Conservation (phyloP, 1,284 basidiomycete species). For the Ustilago nuda region DNA sequence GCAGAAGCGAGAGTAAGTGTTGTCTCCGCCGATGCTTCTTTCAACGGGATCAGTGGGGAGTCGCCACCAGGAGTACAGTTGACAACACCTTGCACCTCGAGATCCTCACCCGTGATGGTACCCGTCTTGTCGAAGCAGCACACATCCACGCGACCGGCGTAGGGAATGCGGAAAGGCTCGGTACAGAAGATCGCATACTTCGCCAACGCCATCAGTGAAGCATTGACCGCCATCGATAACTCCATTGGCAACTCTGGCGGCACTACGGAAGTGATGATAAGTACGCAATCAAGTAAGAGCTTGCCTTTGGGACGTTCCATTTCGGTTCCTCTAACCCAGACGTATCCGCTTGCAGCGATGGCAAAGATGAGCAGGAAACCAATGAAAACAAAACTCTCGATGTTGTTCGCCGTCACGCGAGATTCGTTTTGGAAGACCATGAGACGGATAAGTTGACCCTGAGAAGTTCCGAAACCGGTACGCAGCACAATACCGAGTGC, state of each 20-base stretch:
- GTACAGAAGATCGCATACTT: conserved; percentile 75
- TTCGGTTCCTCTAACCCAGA: conserved; percentile 64
- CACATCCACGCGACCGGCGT: conserved; percentile 67
- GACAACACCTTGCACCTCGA: conserved; percentile 67
- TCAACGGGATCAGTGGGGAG: conserved; percentile 78
- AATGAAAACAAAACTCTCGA: conserved; percentile 68
- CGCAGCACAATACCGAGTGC: conserved; percentile 64
- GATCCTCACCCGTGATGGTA: conserved; percentile 68
- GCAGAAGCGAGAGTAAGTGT: conserved; percentile 90
- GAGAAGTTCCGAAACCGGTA: conserved; percentile 68
- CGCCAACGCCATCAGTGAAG: conserved; percentile 80
- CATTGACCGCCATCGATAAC: conserved; percentile 69
- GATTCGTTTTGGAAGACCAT: conserved; percentile 69
- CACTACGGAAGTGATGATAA: conserved; percentile 69
- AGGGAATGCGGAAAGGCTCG: conserved; percentile 69
- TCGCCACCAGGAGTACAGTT: conserved; percentile 47
- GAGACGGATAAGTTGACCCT: conserved; percentile 68
- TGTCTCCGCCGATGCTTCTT: conserved; percentile 81
- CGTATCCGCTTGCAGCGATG: conserved; percentile 65
- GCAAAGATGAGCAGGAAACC: conserved; percentile 68
- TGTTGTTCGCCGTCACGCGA: conserved; percentile 67
- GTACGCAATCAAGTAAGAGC: conserved; percentile 66
- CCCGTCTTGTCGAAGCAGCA: conserved; percentile 70
- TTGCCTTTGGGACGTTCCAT: conserved; percentile 68
- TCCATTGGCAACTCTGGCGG: conserved; percentile 69